Conservation (phyloP, 2,329 filamentous ascomycete species). For the Herpotrichia juniperi region DNA sequence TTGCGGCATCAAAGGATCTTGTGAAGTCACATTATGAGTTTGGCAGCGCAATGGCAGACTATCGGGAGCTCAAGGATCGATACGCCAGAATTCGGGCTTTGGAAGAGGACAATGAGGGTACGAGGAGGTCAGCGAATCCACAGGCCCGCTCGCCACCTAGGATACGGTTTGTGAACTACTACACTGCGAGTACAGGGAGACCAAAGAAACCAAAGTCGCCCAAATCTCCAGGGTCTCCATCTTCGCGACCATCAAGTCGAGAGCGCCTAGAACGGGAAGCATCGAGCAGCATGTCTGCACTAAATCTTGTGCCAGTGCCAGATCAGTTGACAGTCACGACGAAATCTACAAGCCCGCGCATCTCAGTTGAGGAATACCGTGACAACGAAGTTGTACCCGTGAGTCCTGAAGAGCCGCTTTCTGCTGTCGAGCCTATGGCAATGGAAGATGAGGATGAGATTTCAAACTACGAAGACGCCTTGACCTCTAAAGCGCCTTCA, state of each 20-base stretch:
- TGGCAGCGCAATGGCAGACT: slow-evolving; percentile 80
- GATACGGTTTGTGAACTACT: slow-evolving; percentile 87
- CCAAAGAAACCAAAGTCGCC: slow-evolving; percentile 60
- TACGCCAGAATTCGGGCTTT: slow-evolving; percentile 73
- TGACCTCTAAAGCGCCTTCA: neutral
- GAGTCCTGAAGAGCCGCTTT: slow-evolving; percentile 33
- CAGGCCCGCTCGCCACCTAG: slow-evolving; percentile 50
- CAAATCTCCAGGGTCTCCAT: slow-evolving; percentile 25
- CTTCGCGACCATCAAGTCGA: neutral
- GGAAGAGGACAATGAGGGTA: slow-evolving; percentile 69
- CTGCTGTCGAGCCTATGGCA: slow-evolving; percentile 19
- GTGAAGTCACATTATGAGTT: slow-evolving; percentile 84
- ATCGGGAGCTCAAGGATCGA: slow-evolving; percentile 68
- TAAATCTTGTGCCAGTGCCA: neutral
- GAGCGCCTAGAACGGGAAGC: neutral
- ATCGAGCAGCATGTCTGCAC: neutral
- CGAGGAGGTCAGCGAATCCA: slow-evolving; percentile 35
- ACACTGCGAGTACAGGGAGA: slow-evolving; percentile 80
- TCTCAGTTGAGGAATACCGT: slow-evolving; percentile 55
- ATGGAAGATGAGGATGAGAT: neutral
- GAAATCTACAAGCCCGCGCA: slow-evolving; percentile 45
- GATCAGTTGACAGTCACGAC: slow-evolving; percentile 14
- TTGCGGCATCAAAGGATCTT: slow-evolving; percentile 73
- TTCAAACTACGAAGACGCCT: neutral
- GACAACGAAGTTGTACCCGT: slow-evolving; percentile 42